Percentiles rank a stretch among this genome's conserved stretches.
Evolutionary conservation across 2,329 filamentous ascomycete genomes (phyloP).

Genomic region (Aspergillus phoenicis): DNA sequence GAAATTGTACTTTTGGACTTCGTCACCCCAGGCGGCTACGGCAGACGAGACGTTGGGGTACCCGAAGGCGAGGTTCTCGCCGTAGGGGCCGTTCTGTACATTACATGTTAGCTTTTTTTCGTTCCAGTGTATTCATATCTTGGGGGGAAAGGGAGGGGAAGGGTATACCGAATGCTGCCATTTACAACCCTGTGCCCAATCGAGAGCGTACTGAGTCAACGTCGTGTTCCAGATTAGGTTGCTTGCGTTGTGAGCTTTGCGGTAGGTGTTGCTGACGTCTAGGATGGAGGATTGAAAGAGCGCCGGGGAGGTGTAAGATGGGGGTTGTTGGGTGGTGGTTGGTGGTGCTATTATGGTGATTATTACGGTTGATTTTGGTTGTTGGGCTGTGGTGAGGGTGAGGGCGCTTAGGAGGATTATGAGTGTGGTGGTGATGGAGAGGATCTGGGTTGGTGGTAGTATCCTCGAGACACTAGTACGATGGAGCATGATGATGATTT

Average conservation of each 20-base stretch:
- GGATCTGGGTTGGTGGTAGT: not conserved
- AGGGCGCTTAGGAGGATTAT: conserved; percentile 7
- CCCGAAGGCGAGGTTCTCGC: conserved; percentile 74
- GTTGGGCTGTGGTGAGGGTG: not conserved
- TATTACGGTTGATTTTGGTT: conserved; percentile 18
- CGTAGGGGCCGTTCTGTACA: conserved; percentile 62
- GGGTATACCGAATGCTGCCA: conserved; percentile 45
- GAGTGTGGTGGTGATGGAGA: conserved; percentile 4
- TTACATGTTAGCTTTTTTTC: not conserved
- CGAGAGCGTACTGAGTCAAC: conserved; percentile 57
- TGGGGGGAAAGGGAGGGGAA: not conserved
- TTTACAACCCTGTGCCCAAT: conserved; percentile 52
- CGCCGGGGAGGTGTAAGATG: conserved; percentile 47
- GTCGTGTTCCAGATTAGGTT: conserved; percentile 67
- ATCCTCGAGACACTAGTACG: not conserved
- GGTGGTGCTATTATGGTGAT: conserved; percentile 28
- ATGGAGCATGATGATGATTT: too few species aligned
- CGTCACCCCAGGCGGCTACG: conserved; percentile 68
- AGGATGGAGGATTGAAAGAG: conserved; percentile 59
- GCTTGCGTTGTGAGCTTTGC: conserved; percentile 62
- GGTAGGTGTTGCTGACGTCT: conserved; percentile 68
- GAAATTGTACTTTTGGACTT: conserved; percentile 63
- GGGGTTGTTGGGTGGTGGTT: conserved; percentile 29
- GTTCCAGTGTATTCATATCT: not conserved
- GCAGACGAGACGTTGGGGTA: conserved; percentile 61